Conservation (phyloP, 176 grass and related monocot species). For the Rhipidocladum racemiflorum region DNA sequence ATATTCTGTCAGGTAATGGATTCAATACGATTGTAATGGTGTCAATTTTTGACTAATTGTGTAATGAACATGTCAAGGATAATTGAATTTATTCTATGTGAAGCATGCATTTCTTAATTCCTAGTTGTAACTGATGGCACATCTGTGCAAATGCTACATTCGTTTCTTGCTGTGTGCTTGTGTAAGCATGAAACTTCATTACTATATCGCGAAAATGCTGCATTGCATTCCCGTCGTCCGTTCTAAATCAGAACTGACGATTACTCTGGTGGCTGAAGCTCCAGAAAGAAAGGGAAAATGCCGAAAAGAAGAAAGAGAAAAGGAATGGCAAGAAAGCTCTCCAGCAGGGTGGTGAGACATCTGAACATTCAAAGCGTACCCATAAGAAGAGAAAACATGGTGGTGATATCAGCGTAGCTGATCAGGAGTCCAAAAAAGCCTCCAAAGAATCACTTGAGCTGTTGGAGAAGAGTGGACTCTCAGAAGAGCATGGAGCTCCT, state of each 20-base stretch:
- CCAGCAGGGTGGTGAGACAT: constrained; percentile 26
- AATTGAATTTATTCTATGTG: background rate
- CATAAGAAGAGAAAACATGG: constrained; percentile 63
- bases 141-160: background rate
- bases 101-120: constrained; percentile 6
- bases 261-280: constrained; percentile 80
- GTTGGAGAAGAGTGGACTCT: constrained; percentile 58
- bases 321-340: constrained; percentile 50
- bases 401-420: constrained; percentile 12
- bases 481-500: constrained; percentile 62
- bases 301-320: constrained; percentile 47
- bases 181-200: constrained; percentile 11
- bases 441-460: constrained; percentile 40
- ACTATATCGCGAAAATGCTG: constrained; percentile 34
- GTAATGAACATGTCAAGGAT: constrained; percentile 17
- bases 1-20: background rate
- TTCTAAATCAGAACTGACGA: constrained; percentile 85
- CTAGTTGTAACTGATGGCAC: constrained; percentile 18
- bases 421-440: background rate
- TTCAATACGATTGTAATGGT: background rate
- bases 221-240: constrained; percentile 55
- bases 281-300: constrained; percentile 60
- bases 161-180: background rate
- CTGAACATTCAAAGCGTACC: constrained; percentile 48
- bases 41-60: constrained; percentile 2